Evolutionary conservation across 2,329 filamentous ascomycete genomes (phyloP).

Genomic region (Colletotrichum musae): DNA sequence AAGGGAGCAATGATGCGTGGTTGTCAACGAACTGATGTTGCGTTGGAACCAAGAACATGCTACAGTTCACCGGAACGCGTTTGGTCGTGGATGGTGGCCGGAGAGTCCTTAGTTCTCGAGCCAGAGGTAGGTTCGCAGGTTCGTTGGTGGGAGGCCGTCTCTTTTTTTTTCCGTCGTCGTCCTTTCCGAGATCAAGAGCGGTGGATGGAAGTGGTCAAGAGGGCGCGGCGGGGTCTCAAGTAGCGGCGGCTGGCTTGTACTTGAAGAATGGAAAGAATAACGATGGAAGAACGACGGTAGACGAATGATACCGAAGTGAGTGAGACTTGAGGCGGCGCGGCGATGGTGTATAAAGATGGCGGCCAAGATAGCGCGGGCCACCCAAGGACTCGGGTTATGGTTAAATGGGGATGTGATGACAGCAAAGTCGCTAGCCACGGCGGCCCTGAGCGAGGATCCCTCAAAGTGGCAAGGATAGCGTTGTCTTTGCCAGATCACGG

Average conservation of each 20-base stretch:
- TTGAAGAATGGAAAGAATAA: slow-evolving; percentile 42
- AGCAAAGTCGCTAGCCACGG: slow-evolving; percentile 42
- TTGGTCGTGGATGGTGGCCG: slow-evolving; percentile 40
- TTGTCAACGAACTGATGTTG: slow-evolving; percentile 50
- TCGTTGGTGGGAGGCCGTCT: slow-evolving; percentile 34
- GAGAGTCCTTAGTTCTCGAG: slow-evolving; percentile 51
- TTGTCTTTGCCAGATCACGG: slow-evolving; percentile 42
- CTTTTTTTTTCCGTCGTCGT: not conserved
- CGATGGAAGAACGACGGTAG: slow-evolving; percentile 34
- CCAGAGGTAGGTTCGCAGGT: slow-evolving; percentile 44
- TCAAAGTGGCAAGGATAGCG: slow-evolving; percentile 43
- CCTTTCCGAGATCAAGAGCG: slow-evolving; percentile 23
- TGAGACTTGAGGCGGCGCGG: slow-evolving; percentile 44
- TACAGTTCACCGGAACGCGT: slow-evolving; percentile 49
- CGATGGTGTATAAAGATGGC: slow-evolving; percentile 44
- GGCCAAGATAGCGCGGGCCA: slow-evolving; percentile 43
- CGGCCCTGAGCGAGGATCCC: slow-evolving; percentile 43
- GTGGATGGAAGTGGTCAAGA: slow-evolving; percentile 25
- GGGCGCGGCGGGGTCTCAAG: slow-evolving; percentile 35
- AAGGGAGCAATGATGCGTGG: slow-evolving; percentile 48
- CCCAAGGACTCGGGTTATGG: slow-evolving; percentile 43
- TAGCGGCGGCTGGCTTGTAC: slow-evolving; percentile 36
- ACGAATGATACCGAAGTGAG: slow-evolving; percentile 33
- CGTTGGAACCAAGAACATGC: slow-evolving; percentile 52
- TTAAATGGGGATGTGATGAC: slow-evolving; percentile 44